These are phyloP conservation scores for Solanum hybrid DNA, from an alignment of 305 asterid genomes.

Conservation along the genomic window DNA sequence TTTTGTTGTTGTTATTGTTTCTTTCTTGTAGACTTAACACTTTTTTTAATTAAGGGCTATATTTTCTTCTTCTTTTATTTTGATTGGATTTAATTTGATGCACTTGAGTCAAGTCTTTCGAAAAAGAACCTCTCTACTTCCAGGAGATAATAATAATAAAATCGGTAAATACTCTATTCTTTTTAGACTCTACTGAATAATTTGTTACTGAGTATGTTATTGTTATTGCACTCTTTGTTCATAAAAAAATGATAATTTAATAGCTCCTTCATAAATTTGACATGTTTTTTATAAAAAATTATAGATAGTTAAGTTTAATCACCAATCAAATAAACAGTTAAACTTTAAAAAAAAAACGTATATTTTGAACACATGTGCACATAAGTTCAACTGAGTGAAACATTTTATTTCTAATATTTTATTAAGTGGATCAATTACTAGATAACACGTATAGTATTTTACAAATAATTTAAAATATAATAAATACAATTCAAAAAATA, in stretches of 20 bases:
- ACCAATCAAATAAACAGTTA: neutral
- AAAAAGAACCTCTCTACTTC: neutral
- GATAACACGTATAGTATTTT: neutral
- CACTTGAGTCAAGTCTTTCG: neutral
- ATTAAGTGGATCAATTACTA: no score
- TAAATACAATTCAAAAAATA: no score
- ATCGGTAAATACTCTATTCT: rapidly evolving
- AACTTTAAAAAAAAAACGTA: no score
- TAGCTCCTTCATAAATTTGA: no score
- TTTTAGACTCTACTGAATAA: no score
- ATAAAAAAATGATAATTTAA: no score
- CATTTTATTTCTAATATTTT: no score
- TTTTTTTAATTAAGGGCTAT: no score
- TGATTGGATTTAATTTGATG: neutral
- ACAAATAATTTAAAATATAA: neutral
- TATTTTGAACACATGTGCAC: neutral
- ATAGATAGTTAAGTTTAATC: neutral
- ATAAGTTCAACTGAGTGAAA: neutral
- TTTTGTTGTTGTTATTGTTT: neutral
- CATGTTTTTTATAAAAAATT: neutral
- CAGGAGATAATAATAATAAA: no score
- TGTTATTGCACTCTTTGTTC: neutral
- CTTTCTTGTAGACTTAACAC: neutral
- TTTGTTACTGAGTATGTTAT: neutral
- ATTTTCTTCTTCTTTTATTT: no score